Base-by-base conservation (phyloP, 768 basidiomycete species). In the Lactarius sanguifluus region DNA sequence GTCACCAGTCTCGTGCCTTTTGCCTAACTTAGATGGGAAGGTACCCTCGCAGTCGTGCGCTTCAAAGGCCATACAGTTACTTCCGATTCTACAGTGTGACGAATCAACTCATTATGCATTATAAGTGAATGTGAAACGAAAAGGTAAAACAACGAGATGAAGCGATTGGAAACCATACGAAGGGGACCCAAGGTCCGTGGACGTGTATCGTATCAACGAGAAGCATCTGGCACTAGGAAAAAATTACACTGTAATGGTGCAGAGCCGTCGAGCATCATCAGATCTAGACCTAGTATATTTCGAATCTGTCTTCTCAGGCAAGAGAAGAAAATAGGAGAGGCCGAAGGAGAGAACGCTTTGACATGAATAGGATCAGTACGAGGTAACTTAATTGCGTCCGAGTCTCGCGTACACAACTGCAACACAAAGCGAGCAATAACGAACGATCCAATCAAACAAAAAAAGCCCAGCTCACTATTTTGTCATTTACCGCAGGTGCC, bases 371-470 rank as follows among this genome's bases (percentile, higher is more conserved):
- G 10, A 12, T 23, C n/a, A 23, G 45, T 47, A 23, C 4, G n/a
- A 23, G 45, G 45, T 10, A 47, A n/a, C 20, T 12, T 23, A 47
- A 52, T 36, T 15, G 32, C 32, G 34, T 56, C 52, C 12, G 32
- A 59, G 59, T 45, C 59, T n/a, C 18, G 30, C 32, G n/a, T 28
- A 43, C 32, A 56, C 32, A 59, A 47, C 34, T 60, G 5, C 30
- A 30, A 30, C 30, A 30, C 30, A 2, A 41, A 52, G 38, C 47
- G 52, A 63, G 23, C 30, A 30, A 30, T 30, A 50, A 50, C 47
- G n/a, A 50, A 25, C 23, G 13, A 28, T 28, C 52, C 12, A 2
- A 28, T 30, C 52, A 28, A 28, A 28, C 28, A 28, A 54, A 54
- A 55, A 47, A 23, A 50, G 36, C 45, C 41, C 28, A 16, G 54